These are phyloP conservation scores for Aspergillus caelatus DNA, from an alignment of 2,329 filamentous ascomycete species.

Conservation along the genomic window DNA sequence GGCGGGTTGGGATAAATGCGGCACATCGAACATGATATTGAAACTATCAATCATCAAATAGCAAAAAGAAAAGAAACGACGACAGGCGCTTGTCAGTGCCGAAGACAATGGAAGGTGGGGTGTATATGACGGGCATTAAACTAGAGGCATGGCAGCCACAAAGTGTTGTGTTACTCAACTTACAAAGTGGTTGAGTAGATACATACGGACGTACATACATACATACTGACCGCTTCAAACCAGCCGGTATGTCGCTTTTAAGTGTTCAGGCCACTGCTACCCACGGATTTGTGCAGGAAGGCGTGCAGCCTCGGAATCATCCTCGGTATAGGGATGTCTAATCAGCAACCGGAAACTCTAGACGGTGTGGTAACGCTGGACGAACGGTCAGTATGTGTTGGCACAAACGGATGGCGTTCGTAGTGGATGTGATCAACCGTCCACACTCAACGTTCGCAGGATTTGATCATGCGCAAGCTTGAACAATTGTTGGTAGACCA, in stretches of 20 bases:
- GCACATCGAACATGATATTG: background rate
- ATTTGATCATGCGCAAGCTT: conserved; percentile 16
- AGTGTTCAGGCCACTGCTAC: conserved; percentile 6
- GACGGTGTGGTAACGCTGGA: conserved; percentile 13
- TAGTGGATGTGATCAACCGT: background rate
- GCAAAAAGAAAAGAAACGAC: conserved; percentile 13
- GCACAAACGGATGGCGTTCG: background rate
- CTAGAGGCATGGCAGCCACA: conserved; percentile 38
- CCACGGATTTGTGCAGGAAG: conserved; percentile 21
- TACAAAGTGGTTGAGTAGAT: conserved; percentile 16
- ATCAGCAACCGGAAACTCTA: conserved; percentile 9
- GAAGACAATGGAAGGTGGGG: conserved; percentile 2
- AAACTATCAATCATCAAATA: background rate
- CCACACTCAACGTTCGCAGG: background rate
- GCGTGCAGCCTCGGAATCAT: conserved; percentile 21
- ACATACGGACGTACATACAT: conserved; percentile 10
- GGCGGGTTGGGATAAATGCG: conserved; percentile 6
- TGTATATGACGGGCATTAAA: conserved; percentile 28
- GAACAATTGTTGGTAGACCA: background rate
- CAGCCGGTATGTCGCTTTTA: background rate
- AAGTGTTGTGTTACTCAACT: conserved; percentile 27
- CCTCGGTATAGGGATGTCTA: conserved; percentile 2
- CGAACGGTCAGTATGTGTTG: background rate
- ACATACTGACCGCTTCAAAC: conserved; percentile 11
- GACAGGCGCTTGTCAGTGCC: background rate